Evolutionary conservation across 495 filamentous ascomycete species (phyloP).

Genomic region (Letharia lupina): DNA sequence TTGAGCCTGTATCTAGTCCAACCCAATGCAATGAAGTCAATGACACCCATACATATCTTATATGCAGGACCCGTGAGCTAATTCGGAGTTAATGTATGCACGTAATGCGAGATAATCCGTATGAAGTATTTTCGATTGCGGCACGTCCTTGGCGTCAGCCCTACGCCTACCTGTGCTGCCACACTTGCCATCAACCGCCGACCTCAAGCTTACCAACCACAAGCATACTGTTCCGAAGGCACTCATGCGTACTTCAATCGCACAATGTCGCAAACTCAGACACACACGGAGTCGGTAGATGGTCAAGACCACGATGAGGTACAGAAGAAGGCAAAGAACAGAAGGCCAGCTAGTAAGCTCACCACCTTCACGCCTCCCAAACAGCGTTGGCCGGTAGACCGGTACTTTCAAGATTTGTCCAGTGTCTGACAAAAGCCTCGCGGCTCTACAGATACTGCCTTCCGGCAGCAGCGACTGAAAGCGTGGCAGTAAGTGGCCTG

Average conservation of each 20-base stretch:
- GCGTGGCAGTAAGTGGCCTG: slow-evolving; percentile 73
- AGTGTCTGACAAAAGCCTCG: neutral
- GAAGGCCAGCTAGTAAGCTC: slow-evolving; percentile 70
- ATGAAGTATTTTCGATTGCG: neutral
- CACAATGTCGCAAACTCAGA: slow-evolving; percentile 43
- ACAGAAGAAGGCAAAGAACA: slow-evolving; percentile 74
- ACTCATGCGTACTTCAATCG: slow-evolving; percentile 8
- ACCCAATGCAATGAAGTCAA: neutral
- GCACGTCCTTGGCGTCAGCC: slow-evolving; percentile 4
- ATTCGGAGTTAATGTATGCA: neutral
- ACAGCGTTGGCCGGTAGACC: neutral
- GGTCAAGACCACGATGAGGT: slow-evolving; percentile 43
- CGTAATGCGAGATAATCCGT: neutral
- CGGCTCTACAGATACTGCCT: slow-evolving; percentile 64
- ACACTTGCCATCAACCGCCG: neutral
- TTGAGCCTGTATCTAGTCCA: slow-evolving; percentile 4
- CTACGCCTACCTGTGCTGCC: neutral
- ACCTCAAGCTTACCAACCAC: neutral
- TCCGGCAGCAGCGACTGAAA: slow-evolving; percentile 83
- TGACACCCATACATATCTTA: neutral
- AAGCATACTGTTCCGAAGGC: neutral
- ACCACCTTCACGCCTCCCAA: slow-evolving; percentile 12
- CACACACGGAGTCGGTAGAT: slow-evolving; percentile 41
- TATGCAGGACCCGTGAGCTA: neutral
- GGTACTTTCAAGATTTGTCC: neutral